Conservation (phyloP, 2,329 filamentous ascomycete species). For the Pyrenophora seminiperda region DNA sequence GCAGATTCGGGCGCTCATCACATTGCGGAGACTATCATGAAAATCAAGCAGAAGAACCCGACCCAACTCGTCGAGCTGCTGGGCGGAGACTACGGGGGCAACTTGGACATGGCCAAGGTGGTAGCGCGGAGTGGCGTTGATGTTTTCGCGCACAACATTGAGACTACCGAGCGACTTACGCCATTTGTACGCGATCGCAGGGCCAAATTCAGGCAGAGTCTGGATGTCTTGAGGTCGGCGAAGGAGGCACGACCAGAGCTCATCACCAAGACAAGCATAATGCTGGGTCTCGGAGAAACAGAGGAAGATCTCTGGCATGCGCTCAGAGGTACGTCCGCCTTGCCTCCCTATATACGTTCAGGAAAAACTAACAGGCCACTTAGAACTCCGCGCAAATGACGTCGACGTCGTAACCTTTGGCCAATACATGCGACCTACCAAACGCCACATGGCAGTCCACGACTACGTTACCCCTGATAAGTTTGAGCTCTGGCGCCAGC, state of each 20-base stretch:
- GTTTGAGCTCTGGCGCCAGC: constrained; percentile 89
- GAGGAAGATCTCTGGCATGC: constrained; percentile 84
- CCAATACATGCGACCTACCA: constrained; percentile 99
- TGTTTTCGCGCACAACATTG: constrained; percentile 96
- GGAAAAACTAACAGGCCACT: constrained; percentile 4
- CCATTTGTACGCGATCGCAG: constrained; percentile 87
- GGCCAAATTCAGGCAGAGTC: constrained; percentile 84
- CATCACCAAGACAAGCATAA: constrained; percentile 98
- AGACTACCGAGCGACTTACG: constrained; percentile 90
- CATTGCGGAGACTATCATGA: constrained; percentile 91
- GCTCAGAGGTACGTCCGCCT: constrained; percentile 61
- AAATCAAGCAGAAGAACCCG: constrained; percentile 78
- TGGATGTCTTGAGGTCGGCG: constrained; percentile 78
- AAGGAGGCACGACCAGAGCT: constrained; percentile 77
- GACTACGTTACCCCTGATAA: constrained; percentile 90
- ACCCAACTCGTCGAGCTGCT: constrained; percentile 80
- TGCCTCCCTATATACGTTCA: no score
- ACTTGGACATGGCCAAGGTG: constrained; percentile 82
- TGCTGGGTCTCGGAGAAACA: constrained; percentile 93
- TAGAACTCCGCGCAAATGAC: constrained; percentile 75
- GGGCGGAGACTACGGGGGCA: constrained; percentile 85
- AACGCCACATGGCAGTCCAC: constrained; percentile 95
- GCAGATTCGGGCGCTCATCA: constrained; percentile 85
- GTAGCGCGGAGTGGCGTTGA: constrained; percentile 89
- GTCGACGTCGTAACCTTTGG: constrained; percentile 98